phyloP scores from a whole-genome alignment of 139 green algal genomes.

The Tetraselmis striata region DNA sequence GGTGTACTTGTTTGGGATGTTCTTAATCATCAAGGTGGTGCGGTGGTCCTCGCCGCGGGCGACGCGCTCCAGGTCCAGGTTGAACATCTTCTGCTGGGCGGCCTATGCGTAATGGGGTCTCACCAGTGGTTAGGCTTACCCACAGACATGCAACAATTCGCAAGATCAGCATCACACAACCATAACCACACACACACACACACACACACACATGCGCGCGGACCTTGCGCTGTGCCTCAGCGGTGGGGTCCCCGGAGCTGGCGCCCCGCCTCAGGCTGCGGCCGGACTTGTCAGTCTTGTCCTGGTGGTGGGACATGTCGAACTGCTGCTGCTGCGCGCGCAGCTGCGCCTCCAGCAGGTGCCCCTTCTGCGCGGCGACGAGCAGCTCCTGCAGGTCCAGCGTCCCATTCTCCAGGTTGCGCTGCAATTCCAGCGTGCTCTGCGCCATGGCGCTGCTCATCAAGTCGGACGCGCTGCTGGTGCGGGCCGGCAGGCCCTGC shows the following conservation, averaged over 20 bases:
- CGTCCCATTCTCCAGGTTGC: neutral
- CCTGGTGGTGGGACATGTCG: no score
- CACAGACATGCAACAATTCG: no score
- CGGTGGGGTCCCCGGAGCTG: neutral
- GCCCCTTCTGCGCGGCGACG: neutral
- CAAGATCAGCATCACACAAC: neutral
- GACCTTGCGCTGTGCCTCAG: neutral
- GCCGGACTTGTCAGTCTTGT: neutral
- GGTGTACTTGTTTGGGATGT: conserved; percentile 99
- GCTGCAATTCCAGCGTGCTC: neutral
- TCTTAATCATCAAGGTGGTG: conserved; percentile 98
- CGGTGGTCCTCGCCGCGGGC: conserved; percentile 71
- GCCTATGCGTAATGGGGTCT: no score
- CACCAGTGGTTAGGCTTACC: no score
- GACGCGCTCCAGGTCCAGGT: neutral
- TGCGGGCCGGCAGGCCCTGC: neutral
- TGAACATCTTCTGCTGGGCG: neutral
- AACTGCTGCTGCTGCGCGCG: neutral
- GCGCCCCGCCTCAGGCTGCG: neutral
- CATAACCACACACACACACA: neutral
- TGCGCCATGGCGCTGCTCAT: neutral
- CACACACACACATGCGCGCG: neutral
- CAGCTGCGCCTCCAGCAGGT: neutral
- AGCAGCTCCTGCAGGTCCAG: neutral
- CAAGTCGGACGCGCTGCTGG: neutral